A percentile compares a stretch with the other conserved stretches of the same genome.
Evolutionary conservation across 331 rosid genomes (phyloP).

Genomic region (Cydonia oblonga): DNA sequence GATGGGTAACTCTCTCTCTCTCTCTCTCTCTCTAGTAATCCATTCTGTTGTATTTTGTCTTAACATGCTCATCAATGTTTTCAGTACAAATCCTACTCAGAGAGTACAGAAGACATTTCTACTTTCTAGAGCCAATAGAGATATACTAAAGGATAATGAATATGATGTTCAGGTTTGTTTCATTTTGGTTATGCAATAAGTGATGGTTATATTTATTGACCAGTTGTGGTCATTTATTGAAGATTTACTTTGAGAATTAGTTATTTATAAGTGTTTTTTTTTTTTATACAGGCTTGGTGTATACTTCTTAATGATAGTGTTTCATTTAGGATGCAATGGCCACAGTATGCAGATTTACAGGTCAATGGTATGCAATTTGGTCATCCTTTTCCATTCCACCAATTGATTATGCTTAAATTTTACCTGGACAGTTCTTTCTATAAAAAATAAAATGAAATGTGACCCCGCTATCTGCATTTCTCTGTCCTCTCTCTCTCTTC

Average conservation of each 20-base stretch:
- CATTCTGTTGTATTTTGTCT: not conserved
- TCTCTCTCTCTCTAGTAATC: not conserved
- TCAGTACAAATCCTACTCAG: constrained; percentile 64
- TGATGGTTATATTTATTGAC: not conserved
- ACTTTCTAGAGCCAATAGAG: constrained; percentile 56
- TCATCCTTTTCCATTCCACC: not conserved
- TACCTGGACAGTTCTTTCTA: not conserved
- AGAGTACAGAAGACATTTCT: constrained; percentile 69
- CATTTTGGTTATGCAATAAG: constrained; percentile 7
- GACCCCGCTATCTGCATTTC: not conserved
- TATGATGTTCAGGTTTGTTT: constrained; percentile 72
- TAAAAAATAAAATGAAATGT: not conserved
- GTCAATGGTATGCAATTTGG: constrained; percentile 62
- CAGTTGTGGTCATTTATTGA: not conserved
- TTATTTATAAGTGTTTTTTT: not conserved
- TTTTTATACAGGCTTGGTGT: constrained; percentile 68
- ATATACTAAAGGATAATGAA: constrained; percentile 46
- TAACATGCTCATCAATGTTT: not conserved
- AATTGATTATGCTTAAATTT: not conserved
- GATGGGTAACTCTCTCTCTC: constrained; percentile 47
- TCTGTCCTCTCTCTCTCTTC: not conserved
- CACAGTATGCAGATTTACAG: constrained; percentile 68
- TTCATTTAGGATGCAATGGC: constrained; percentile 98
- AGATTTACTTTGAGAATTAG: not conserved
- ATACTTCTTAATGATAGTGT: constrained; percentile 94